Evolutionary conservation across 306 rosid genomes (phyloP).

Genomic region (Acacia crassicarpa): DNA sequence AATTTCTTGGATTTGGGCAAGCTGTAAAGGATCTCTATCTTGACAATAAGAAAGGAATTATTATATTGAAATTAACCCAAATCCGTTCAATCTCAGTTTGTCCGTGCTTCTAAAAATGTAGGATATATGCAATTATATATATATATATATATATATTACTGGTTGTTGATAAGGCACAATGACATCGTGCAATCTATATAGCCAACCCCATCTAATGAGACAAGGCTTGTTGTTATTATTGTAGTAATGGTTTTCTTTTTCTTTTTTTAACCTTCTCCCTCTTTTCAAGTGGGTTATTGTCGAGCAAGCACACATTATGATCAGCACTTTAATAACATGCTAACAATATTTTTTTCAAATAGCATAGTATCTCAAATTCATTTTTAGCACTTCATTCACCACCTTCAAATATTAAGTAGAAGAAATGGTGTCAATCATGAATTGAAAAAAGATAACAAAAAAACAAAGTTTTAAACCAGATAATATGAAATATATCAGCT

Average conservation of each 20-base stretch:
- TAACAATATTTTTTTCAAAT: neutral
- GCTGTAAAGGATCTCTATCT: neutral
- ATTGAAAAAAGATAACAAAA: slow-evolving; percentile 13
- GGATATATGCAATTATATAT: neutral
- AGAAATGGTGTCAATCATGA: neutral
- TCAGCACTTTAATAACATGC: neutral
- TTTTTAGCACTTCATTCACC: neutral
- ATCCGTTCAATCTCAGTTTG: neutral
- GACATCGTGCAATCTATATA: no score
- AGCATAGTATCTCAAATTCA: neutral
- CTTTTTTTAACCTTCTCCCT: neutral
- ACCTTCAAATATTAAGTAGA: neutral
- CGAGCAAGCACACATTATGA: neutral
- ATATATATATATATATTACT: neutral
- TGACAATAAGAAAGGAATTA: neutral
- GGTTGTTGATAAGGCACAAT: no score
- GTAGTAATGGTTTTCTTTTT: neutral
- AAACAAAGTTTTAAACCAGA: neutral
- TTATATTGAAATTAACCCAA: neutral
- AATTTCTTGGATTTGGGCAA: neutral
- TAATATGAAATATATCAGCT: slow-evolving; percentile 1
- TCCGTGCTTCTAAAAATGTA: neutral
- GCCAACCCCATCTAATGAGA: no score
- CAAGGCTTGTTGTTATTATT: no score
- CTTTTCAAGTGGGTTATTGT: neutral